Percentiles rank a stretch among this genome's conserved stretches.
Conservation (phyloP, 1,139 yeast genomes). For the Magnusiomyces paraingens region DNA sequence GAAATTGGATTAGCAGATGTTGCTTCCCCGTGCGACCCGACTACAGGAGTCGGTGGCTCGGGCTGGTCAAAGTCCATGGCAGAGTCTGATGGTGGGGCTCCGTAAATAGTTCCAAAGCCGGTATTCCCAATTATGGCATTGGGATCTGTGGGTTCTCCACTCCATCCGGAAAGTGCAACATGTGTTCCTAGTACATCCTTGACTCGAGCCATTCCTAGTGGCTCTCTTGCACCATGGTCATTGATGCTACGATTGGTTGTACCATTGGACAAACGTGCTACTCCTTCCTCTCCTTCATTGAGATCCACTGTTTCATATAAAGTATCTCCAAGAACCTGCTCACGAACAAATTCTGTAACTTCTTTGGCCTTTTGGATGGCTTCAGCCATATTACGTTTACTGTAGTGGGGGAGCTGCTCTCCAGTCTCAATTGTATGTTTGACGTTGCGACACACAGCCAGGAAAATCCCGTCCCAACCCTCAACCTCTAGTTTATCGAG, state of each 20-base stretch:
- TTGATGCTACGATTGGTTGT: too few relatives aligned
- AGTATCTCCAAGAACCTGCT: background rate
- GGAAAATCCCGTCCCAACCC: conserved; percentile 26
- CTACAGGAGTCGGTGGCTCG: too few relatives aligned
- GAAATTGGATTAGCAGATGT: too few relatives aligned
- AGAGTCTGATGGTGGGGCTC: too few relatives aligned
- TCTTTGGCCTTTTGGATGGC: conserved; percentile 3
- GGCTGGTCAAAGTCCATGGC: too few relatives aligned
- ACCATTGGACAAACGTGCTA: background rate
- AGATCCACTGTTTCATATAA: background rate
- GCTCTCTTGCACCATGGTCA: conserved; percentile 2
- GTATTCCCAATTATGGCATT: too few relatives aligned
- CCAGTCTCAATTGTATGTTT: conserved; percentile 10
- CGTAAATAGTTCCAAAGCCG: too few relatives aligned
- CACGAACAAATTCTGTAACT: background rate
- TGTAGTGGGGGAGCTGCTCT: background rate
- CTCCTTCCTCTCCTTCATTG: conserved; percentile 7
- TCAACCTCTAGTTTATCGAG: conserved; percentile 24
- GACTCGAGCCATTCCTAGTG: conserved; percentile 24
- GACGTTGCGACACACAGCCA: conserved; percentile 19
- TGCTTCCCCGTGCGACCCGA: too few relatives aligned
- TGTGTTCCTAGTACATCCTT: conserved; percentile 27
- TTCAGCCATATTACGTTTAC: background rate
- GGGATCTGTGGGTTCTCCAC: too few relatives aligned
- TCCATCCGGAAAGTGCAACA: conserved; percentile 11